phyloP scores from a whole-genome alignment of 805 yeast genomes.

The Sugiyamaella lignohabitans region DNA sequence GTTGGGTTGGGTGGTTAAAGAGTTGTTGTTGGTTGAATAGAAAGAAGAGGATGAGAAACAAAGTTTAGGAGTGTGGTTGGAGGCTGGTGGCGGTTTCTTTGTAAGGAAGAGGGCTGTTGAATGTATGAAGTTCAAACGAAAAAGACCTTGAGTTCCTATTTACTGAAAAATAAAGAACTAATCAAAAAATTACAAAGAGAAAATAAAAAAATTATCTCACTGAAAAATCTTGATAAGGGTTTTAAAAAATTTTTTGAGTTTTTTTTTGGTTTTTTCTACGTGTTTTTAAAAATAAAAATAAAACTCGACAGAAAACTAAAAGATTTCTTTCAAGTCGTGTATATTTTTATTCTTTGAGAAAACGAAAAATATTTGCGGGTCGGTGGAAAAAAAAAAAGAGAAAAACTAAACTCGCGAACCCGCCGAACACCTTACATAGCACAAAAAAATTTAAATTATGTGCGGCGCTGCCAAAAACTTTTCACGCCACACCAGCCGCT shows the following conservation, averaged over 20 bases:
- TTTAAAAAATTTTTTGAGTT: background rate
- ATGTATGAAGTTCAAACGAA: background rate
- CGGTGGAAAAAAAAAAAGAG: slow-evolving; percentile 1
- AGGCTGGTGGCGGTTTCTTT: background rate
- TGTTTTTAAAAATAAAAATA: slow-evolving; percentile 1
- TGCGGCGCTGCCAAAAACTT: too few relatives aligned
- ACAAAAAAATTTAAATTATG: too few relatives aligned
- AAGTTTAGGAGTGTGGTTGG: background rate
- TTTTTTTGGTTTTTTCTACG: slow-evolving; percentile 4
- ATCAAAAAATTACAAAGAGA: too few relatives aligned
- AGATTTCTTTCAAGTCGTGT: background rate
- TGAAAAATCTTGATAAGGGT: background rate
- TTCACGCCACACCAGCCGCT: too few relatives aligned
- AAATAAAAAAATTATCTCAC: too few relatives aligned
- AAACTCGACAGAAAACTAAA: slow-evolving; percentile 1
- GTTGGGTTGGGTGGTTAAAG: too few relatives aligned
- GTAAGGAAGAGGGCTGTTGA: too few relatives aligned
- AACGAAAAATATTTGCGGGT: slow-evolving; percentile 3
- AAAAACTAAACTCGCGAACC: too few relatives aligned
- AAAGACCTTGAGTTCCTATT: too few relatives aligned
- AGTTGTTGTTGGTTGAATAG: too few relatives aligned
- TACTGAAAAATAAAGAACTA: too few relatives aligned
- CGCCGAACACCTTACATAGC: too few relatives aligned
- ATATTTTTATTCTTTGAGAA: background rate
- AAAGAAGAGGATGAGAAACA: background rate